Evolutionary conservation across 2,329 filamentous ascomycete genomes (phyloP).

Genomic region (Neofusicoccum sp.): DNA sequence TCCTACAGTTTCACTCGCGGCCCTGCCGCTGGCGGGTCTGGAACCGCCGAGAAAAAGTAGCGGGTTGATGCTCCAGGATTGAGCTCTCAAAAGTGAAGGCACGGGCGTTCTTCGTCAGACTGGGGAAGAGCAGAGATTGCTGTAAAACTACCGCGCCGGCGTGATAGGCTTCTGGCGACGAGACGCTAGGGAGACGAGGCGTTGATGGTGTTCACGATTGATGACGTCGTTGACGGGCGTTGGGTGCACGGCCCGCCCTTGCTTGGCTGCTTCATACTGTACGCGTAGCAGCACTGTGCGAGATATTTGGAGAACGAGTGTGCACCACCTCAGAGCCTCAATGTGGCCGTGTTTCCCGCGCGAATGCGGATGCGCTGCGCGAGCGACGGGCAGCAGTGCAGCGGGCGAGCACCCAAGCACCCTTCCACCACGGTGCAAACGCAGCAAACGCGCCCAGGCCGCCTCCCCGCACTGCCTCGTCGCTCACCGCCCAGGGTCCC

Average conservation of each 20-base stretch:
- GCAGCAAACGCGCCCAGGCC: constrained; percentile 1
- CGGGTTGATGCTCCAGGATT: background rate
- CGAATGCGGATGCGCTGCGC: too few species aligned
- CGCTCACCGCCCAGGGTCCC: constrained; percentile 9
- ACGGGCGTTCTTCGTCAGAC: background rate
- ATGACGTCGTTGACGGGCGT: background rate
- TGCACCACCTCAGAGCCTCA: too few species aligned
- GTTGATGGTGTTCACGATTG: background rate
- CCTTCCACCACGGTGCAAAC: constrained; percentile 6
- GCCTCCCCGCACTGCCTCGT: background rate
- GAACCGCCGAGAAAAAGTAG: background rate
- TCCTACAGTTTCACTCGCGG: constrained; percentile 9
- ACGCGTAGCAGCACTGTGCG: background rate
- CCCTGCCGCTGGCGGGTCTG: background rate
- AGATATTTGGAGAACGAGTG: background rate
- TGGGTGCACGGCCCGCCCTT: background rate
- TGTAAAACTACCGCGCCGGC: too few species aligned
- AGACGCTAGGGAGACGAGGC: background rate
- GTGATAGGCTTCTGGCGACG: background rate
- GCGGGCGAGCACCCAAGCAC: too few species aligned
- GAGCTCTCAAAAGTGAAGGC: background rate
- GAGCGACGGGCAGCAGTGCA: too few species aligned
- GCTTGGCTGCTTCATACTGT: background rate
- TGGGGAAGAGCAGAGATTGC: background rate
- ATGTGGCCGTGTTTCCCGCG: too few species aligned